Base-by-base conservation (phyloP, 495 filamentous ascomycete species). In the Xylaria bambusicola region DNA sequence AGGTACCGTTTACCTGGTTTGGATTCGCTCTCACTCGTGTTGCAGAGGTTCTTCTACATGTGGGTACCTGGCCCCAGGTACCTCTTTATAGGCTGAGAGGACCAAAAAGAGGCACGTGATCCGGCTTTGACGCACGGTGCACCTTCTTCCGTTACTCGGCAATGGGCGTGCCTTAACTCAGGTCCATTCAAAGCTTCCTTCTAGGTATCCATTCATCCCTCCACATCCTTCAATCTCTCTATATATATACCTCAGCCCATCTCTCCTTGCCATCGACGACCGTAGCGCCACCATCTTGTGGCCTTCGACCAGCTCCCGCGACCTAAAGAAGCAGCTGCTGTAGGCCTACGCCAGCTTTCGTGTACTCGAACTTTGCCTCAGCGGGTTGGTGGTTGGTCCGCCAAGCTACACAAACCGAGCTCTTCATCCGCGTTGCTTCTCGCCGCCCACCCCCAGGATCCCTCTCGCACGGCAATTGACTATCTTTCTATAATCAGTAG, bases 401-500 rank as follows among this genome's bases (percentile, higher is more conserved):
- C 55, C 13, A 35, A 31, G 29, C 49, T 52, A 23, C 48, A 20
- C 18, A 33, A 36, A 31, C 52, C 52, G 17, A 31, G n/a, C 38
- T 21, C 21, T 21, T 38, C 36, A 17, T 50, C 47, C 10, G 47
- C 47, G n/a, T 35, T 24, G 29, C 36, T 50, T 35, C 47, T 21
- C 47, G 47, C 47, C 21, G n/a, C 36, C 20, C 26, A 6, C 24
- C 9, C 24, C 9, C 24, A 21, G 23, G 23, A 24, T 15, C 1
- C 20, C 29, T 15, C 56, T 24, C 58, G 33, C 31, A n/a, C n/a
- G n/a, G n/a, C 52, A 33, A 41, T 61, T 56, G 58, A 61, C 58
- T 49, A 18, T 35, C 41, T 35, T 52, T 40, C 44, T 13, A 58
- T 26, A 56, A 61, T 57, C 20, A 61, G 35, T 60, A 66, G 63